Evolutionary conservation across 768 basidiomycete genomes (phyloP).

Genomic region (Suillus clintonianus): DNA sequence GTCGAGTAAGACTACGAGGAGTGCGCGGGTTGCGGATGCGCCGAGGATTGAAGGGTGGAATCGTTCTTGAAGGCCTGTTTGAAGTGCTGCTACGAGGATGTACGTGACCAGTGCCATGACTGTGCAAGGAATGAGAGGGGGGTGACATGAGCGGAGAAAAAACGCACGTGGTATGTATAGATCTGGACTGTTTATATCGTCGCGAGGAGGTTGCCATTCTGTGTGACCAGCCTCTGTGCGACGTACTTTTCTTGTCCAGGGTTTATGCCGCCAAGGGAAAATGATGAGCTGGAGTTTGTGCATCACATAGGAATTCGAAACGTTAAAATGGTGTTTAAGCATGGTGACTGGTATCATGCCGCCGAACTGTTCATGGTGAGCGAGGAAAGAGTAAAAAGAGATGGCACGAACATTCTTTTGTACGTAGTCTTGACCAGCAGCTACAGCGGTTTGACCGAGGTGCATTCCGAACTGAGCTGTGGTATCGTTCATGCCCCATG

Average conservation of each 20-base stretch:
- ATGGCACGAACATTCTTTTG: slow-evolving; percentile 78
- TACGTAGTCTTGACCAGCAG: slow-evolving; percentile 94
- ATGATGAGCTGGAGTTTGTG: slow-evolving; percentile 83
- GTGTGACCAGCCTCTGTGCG: slow-evolving; percentile 63
- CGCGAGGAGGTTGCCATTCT: slow-evolving; percentile 87
- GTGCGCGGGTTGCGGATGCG: slow-evolving; percentile 78
- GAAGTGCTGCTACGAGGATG: slow-evolving; percentile 83
- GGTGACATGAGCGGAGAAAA: background rate
- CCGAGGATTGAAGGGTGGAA: slow-evolving; percentile 93
- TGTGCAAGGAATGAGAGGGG: slow-evolving; percentile 31
- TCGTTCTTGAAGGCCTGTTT: slow-evolving; percentile 77
- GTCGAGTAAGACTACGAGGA: slow-evolving; percentile 85
- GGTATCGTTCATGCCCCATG: slow-evolving; percentile 88
- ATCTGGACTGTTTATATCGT: slow-evolving; percentile 95
- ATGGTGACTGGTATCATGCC: slow-evolving; percentile 73
- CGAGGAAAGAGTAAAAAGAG: background rate
- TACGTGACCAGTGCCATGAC: slow-evolving; percentile 98
- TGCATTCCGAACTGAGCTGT: slow-evolving; percentile 98
- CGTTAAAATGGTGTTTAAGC: slow-evolving; percentile 92
- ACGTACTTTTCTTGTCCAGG: slow-evolving; percentile 74
- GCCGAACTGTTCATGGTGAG: slow-evolving; percentile 58
- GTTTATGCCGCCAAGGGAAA: slow-evolving; percentile 94
- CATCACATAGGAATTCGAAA: slow-evolving; percentile 94
- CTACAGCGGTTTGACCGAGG: slow-evolving; percentile 87
- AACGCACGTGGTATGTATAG: slow-evolving; percentile 88